Evolutionary conservation across 1,284 basidiomycete species (phyloP), one percentile per base, ranked within the genome.

Genomic region (Xerocomus minutiporus): DNA sequence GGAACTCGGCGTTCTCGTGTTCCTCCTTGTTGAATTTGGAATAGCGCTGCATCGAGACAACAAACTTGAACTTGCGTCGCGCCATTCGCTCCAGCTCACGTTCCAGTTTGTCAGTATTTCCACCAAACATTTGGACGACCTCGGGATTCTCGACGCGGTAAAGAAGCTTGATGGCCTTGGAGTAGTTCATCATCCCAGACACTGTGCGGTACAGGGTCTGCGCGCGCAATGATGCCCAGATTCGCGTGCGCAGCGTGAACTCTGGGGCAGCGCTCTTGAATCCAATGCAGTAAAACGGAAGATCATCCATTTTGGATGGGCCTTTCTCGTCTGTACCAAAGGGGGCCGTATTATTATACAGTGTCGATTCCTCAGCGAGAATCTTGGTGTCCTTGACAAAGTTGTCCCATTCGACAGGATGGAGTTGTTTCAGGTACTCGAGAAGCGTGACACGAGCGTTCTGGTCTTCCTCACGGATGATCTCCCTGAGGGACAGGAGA

Each of bases 341-440:
- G 1, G 92, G 91, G 65, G 82, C 85, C 51, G 81, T 75, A 34
- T 88, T 90, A 57, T 87, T 88, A 70, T 88, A 93, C 75, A 90
- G 86, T 38, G 86, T 85, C 12, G 93, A 91, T 72, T 99, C 96
- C 71, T 98, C 95, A 1, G 96, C 96, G 48, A 99, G 80, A 60
- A 99, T 99, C 80, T 97, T 99, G 69, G 97, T 99, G 70, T 99
- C 96, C 76, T 95, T 95, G 65, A 99, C 96, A 61, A 99, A 99
- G 73, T 99, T 99, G 75, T 97, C 93, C 96, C 96, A 99, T 70
- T 99, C 96, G 64, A 99, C 80, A 4, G 94, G 91, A 70, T 99
- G 96, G 45, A 99, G 84, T 72, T 99, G 96, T 75, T 99, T 99
- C 64, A 99, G 80, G 75, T 99, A 97, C 71, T 97, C 94, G 50